Percentiles rank a stretch among this genome's conserved stretches.
Conservation (phyloP, 441 rosid species). For the Melastoma candidum region DNA sequence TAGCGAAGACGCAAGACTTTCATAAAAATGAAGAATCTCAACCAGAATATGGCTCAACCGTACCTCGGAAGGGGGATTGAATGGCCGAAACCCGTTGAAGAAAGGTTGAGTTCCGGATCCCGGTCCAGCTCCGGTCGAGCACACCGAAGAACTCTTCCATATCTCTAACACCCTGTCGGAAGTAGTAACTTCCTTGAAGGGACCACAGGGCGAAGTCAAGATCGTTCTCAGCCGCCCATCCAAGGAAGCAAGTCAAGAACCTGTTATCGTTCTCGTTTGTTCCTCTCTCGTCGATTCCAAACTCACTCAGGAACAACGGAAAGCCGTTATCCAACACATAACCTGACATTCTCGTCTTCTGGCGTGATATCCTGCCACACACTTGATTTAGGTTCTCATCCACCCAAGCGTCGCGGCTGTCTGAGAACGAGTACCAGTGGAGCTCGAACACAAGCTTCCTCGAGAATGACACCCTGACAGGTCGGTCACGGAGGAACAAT, state of each 20-base stretch:
- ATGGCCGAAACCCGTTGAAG: not conserved
- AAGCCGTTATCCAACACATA: not conserved
- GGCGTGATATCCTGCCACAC: not conserved
- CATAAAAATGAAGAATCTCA: not conserved
- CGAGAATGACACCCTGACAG: no score
- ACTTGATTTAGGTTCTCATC: no score
- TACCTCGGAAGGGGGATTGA: slow-evolving; percentile 11
- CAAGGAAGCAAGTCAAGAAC: not conserved
- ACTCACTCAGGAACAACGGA: slow-evolving; percentile 1
- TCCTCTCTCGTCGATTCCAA: not conserved
- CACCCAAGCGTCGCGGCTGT: no score
- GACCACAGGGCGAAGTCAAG: not conserved
- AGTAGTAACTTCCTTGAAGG: slow-evolving; percentile 13
- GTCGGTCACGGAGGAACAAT: no score
- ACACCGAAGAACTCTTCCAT: slow-evolving; percentile 7
- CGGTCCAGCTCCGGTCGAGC: slow-evolving; percentile 2
- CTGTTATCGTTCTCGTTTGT: not conserved
- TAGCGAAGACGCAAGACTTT: not conserved
- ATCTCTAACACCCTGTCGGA: slow-evolving; percentile 4
- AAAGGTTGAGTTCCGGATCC: not conserved
- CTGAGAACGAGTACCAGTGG: no score
- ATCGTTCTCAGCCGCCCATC: not conserved
- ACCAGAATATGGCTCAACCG: not conserved
- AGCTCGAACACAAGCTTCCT: no score
- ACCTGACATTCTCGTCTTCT: not conserved